Evolutionary conservation across 1,139 yeast genomes (phyloP).

Genomic region (Hyphopichia buzzinii): DNA sequence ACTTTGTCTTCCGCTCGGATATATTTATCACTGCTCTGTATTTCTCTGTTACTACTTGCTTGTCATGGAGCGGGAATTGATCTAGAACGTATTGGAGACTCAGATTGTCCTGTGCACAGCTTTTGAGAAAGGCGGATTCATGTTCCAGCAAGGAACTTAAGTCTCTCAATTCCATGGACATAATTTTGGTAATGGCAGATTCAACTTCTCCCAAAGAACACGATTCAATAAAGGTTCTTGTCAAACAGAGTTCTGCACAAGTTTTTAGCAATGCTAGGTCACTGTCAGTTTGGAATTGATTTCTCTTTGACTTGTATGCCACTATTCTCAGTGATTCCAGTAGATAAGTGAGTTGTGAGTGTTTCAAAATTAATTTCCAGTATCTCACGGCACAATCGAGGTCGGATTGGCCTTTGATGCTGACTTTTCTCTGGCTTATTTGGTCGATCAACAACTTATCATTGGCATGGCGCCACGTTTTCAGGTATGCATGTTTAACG

Average conservation of each 20-base stretch:
- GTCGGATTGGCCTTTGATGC: not conserved
- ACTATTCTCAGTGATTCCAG: not conserved
- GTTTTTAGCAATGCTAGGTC: not conserved
- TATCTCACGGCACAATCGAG: not conserved
- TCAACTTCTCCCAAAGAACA: not conserved
- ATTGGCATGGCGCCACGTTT: not conserved
- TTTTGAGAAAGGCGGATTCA: not conserved
- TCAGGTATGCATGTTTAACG: not conserved
- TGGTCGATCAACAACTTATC: not conserved
- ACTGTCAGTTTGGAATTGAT: not conserved
- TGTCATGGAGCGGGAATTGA: conserved; percentile 1
- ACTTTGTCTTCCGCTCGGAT: not conserved
- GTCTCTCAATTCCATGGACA: not conserved
- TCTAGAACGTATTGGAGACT: not conserved
- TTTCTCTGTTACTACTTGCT: not conserved
- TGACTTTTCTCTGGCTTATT: not conserved
- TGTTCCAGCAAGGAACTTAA: not conserved
- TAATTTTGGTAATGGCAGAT: not conserved
- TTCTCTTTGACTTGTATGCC: not conserved
- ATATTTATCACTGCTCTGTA: not conserved
- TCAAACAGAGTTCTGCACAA: not conserved
- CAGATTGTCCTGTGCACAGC: not conserved
- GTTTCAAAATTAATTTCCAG: conserved; percentile 2
- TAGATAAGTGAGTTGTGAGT: not conserved
- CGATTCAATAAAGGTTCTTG: not conserved